These are phyloP conservation scores for Potentilla sterilis DNA, from an alignment of 306 rosid genomes.

Conservation along the genomic window DNA sequence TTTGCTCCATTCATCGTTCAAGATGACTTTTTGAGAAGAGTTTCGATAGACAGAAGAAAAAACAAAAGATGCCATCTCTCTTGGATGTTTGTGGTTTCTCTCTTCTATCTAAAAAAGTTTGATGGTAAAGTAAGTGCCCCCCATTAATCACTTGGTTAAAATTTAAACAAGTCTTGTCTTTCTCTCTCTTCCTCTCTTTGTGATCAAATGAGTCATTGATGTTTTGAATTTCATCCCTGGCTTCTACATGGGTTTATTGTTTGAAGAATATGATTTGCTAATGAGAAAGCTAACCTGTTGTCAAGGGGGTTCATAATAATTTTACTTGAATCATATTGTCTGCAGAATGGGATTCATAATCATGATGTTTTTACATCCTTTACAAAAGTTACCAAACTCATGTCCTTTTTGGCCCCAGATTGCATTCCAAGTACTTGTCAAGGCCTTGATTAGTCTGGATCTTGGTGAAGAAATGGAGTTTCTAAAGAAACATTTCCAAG, in stretches of 20 bases:
- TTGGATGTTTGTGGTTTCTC: constrained; percentile 22
- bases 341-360: constrained; percentile 38
- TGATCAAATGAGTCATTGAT: constrained; percentile 32
- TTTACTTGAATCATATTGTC: constrained; percentile 49
- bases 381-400: constrained; percentile 36
- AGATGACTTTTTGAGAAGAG: constrained; percentile 30
- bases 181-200: constrained; percentile 11
- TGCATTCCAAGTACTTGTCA: constrained; percentile 85
- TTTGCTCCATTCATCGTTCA: constrained; percentile 12
- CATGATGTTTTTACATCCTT: constrained; percentile 32
- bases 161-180: background rate
- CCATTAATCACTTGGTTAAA: constrained; percentile 23
- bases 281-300: constrained; percentile 39
- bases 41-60: constrained; percentile 23
- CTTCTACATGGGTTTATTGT: constrained; percentile 35
- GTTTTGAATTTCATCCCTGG: constrained; percentile 37
- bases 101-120: constrained; percentile 21
- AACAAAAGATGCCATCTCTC: constrained; percentile 45
- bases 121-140: constrained; percentile 15
- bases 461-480: constrained; percentile 82
- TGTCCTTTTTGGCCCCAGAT: constrained; percentile 56
- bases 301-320: constrained; percentile 45
- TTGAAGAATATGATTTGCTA: constrained; percentile 37
- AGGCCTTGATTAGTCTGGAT: constrained; percentile 76
- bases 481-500: constrained; percentile 70